Base-by-base conservation (phyloP, 2,329 filamentous ascomycete species). In the Erysiphe pulchra region DNA sequence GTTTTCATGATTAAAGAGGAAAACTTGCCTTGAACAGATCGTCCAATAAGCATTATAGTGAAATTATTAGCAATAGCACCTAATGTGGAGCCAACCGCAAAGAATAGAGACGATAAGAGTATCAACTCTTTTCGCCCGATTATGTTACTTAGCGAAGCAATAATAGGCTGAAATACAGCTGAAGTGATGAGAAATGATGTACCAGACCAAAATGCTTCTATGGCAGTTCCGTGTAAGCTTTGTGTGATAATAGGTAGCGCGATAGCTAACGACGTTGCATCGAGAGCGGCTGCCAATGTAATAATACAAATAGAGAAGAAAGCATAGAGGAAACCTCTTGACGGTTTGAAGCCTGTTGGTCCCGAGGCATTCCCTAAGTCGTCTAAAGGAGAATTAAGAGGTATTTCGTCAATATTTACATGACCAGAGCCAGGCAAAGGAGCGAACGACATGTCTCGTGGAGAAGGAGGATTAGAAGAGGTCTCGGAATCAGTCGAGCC, bases 121-220 rank as follows among this genome's bases (percentile, higher is more conserved):
- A 57, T 31, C 14, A 56, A 33, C 50, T 54, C 41, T 49, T 59
- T 60, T 8, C 63, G 58, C 2, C 63, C 63, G 46, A 65, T 64
- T 13, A 61, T 59, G 48, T 64, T 55, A 39, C 59, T 62, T 36
- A 66, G 54, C 2, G 59, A 54, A 24, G 53, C 51, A 55, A 60
- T 56, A 49, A 61, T 59, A 37, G 71, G 73, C 52, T 75, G 69
- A 38, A 72, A 65, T 30, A 75, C 68, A 0, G 77, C 74, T 47
- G 70, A 73, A 2, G 75, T 71, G 5, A 83, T 66, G 4, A 83
- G 62, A 51, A 79, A 83, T 14, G 73, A 73, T 4, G 77, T 81
- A 1, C 77, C 77, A 12, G 74, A 69, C 78, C 77, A 82, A 54
- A 81, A 81, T 0, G 75, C 73, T 58, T 80, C 65, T 31, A 74